Conservation (phyloP, 352 stramenopile species). For the Phytophthora sojae region DNA sequence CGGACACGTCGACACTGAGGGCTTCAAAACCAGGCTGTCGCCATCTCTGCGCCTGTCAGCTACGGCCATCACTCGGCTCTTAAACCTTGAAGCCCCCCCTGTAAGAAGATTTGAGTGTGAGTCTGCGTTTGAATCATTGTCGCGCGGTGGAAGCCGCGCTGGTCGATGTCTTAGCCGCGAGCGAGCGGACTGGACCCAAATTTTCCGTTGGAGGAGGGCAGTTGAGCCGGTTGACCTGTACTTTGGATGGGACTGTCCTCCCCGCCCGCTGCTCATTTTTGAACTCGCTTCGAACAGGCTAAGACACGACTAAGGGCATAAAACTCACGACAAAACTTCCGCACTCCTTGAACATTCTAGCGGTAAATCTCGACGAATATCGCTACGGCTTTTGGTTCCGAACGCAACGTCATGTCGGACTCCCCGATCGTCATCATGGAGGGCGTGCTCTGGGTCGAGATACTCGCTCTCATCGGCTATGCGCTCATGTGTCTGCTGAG, state of each 20-base stretch:
- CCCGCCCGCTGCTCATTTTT: constrained; percentile 5
- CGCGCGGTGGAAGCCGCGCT: constrained; percentile 3
- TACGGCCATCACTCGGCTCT: not conserved
- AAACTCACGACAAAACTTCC: not conserved
- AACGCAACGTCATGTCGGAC: not conserved
- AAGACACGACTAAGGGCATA: not conserved
- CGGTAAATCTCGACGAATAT: not conserved
- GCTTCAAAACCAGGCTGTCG: constrained; percentile 1
- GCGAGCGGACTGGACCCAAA: constrained; percentile 16
- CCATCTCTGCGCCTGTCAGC: constrained; percentile 11
- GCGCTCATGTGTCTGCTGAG: constrained; percentile 40
- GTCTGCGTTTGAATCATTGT: not conserved
- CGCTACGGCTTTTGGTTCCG: not conserved
- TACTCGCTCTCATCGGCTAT: constrained; percentile 41
- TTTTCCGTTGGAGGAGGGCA: constrained; percentile 5
- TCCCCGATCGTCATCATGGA: constrained; percentile 8
- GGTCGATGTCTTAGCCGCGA: constrained; percentile 7
- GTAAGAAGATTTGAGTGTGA: constrained; percentile 5
- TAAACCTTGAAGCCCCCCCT: not conserved
- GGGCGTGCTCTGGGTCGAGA: constrained; percentile 25
- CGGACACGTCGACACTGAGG: not conserved
- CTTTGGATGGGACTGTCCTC: not conserved
- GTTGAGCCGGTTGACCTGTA: constrained; percentile 3
- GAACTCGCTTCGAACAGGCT: constrained; percentile 7
- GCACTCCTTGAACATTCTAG: not conserved